phyloP scores from a whole-genome alignment of 768 basidiomycete species.

The Favolaschia claudopus region DNA sequence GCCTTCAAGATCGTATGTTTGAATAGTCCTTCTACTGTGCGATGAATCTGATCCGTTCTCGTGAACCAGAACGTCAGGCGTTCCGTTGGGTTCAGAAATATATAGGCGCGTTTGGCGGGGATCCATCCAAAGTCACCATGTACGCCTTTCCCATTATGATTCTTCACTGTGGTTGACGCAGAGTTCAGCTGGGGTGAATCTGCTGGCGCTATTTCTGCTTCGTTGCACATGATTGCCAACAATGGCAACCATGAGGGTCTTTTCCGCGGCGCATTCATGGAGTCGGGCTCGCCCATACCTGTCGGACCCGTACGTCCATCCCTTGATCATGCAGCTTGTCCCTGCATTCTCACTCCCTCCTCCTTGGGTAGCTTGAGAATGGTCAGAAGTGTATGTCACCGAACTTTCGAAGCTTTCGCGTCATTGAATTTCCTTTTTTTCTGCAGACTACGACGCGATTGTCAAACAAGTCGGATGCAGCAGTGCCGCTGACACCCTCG shows the following conservation, averaged over 20 bases:
- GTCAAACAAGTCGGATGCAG: conserved; percentile 51
- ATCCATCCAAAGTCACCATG: conserved; percentile 63
- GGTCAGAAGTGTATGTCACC: conserved; percentile 49
- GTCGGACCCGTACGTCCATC: no score
- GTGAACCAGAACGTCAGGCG: conserved; percentile 64
- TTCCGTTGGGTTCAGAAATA: conserved; percentile 71
- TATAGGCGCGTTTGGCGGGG: conserved; percentile 70
- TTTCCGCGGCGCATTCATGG: conserved; percentile 60
- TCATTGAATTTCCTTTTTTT: background rate
- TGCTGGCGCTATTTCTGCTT: conserved; percentile 63
- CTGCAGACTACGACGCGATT: conserved; percentile 49
- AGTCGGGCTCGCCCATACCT: conserved; percentile 57
- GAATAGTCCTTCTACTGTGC: background rate
- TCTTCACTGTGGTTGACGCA: background rate
- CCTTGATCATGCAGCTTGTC: no score
- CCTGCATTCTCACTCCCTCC: no score
- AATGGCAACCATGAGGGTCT: conserved; percentile 52
- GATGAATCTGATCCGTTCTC: no score
- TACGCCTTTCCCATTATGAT: conserved; percentile 25
- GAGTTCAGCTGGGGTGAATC: conserved; percentile 59
- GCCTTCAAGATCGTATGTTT: conserved; percentile 62
- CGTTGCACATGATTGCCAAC: conserved; percentile 58
- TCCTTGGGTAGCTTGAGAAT: no score
- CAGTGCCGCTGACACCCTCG: conserved; percentile 47
- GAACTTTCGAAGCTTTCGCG: background rate